Base-by-base conservation (phyloP, 2,329 filamentous ascomycete genomes). In the Colletotrichum coccodes region DNA sequence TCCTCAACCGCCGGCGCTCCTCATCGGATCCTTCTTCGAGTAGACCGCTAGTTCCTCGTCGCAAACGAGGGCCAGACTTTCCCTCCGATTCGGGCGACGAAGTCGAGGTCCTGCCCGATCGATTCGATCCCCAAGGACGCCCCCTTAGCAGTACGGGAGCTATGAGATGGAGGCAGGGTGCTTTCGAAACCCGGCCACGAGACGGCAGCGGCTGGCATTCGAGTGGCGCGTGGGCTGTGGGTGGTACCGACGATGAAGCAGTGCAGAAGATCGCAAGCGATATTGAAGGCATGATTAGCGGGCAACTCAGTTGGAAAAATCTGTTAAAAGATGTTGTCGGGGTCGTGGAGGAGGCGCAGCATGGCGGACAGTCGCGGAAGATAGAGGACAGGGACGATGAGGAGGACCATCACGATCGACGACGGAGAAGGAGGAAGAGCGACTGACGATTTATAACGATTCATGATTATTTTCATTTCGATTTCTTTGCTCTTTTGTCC, bases 91-190 rank as follows among this genome's bases (percentile, higher is more conserved):
- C 76, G 1, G 79, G 81, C 21, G 76, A 80, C 4, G 77, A 81
- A 0, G 75, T 86, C 1, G 84, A 87, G 70, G 71, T 78, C 3
- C 73, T 87, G 0, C 85, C 85, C 0, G 82, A 83, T 59, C 81
- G 85, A 0, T 87, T 87, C 57, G 84, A 87, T 68, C 62, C 73
- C 0, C 72, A 81, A 2, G 85, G 85, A 1, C 78, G 75, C 14
- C 83, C 80, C 1, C 72, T 87, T 1, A 77, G 80, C 52, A 72
- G 71, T 8, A 71, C 70, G 30, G 66, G 66, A 2, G 28, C 66
- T 18, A 38, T 54, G 38, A 69, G 74, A 3, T 78, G 77, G 79
- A 78, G 84, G 3, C 76, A 72, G 9, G 85, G 84, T 4, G 79
- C 82, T 0, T 86, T 87, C 67, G 78, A 80, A 38, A 82, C 81